phyloP scores from a whole-genome alignment of 352 stramenopile species.

The Phytophthora parvispora region DNA sequence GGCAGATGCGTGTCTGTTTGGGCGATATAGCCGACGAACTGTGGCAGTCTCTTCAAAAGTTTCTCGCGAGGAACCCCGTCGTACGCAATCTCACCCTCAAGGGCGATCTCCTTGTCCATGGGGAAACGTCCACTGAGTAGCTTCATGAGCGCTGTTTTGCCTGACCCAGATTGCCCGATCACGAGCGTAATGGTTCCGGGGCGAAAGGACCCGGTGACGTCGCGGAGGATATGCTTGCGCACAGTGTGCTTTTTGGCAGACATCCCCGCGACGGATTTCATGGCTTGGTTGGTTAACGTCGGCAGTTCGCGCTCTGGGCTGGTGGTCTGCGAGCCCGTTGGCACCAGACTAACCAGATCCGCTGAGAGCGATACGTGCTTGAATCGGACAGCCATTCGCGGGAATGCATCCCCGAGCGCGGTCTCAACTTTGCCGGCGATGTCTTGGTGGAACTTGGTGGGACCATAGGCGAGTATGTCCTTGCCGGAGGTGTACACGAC shows the following conservation, averaged over 20 bases:
- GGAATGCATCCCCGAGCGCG: slow-evolving; percentile 48
- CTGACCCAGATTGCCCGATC: slow-evolving; percentile 58
- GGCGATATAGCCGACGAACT: slow-evolving; percentile 33
- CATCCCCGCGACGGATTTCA: slow-evolving; percentile 44
- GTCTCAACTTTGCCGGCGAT: slow-evolving; percentile 52
- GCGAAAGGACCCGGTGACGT: slow-evolving; percentile 19
- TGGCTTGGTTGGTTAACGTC: slow-evolving; percentile 58
- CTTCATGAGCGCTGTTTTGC: slow-evolving; percentile 63
- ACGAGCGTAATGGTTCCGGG: slow-evolving; percentile 53
- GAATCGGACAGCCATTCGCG: slow-evolving; percentile 65
- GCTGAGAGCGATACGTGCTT: slow-evolving; percentile 60
- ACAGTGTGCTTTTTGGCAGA: slow-evolving; percentile 44
- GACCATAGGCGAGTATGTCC: slow-evolving; percentile 45
- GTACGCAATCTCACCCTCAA: slow-evolving; percentile 31
- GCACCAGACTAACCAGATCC: slow-evolving; percentile 33
- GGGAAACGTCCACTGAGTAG: slow-evolving; percentile 32
- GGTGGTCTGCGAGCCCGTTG: not conserved
- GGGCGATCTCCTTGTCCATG: slow-evolving; percentile 18
- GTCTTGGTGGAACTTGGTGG: slow-evolving; percentile 47
- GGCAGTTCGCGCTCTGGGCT: slow-evolving; percentile 31
- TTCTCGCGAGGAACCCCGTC: slow-evolving; percentile 18
- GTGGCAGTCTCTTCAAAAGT: slow-evolving; percentile 26
- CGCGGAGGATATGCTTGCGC: slow-evolving; percentile 14
- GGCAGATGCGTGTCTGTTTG: slow-evolving; percentile 54
- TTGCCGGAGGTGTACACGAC: slow-evolving; percentile 39